Evolutionary conservation across 2,329 filamentous ascomycete species (phyloP), one percentile per base, ranked within the genome.

Genomic region (Fusarium cicatricum): DNA sequence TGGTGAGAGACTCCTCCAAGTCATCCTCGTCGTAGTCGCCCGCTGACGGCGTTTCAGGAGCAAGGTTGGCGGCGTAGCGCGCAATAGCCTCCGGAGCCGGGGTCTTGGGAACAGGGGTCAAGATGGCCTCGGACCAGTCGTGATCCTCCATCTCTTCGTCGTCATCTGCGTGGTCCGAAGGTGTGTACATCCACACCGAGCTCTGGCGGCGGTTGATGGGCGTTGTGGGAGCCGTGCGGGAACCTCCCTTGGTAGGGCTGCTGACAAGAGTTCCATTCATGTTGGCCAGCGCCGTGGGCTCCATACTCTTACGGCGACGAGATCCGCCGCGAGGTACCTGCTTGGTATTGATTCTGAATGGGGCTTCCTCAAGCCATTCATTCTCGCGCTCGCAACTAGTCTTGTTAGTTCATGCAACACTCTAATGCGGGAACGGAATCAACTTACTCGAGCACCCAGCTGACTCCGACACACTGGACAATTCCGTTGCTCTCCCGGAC

Each of bases 381-480:
- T 90, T 90, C 68, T 90, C 85, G 12, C 88, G 82, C 72, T 94
- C 90, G 66, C 90, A 94, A 65, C 89, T 91, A 52, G 16, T 5
- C 5, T 3, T 12, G 64, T 78, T 68, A 77, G 70, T 60, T 16
- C 3, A 57, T n/a, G 31, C 5, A 39, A n/a, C 14, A 40, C 1
- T 6, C 10, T 11, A 9, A 4, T 0, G 10, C 31, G 12, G 8
- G 11, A 31, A 40, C 21, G 6, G 14, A 26, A 12, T 19, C 5
- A 37, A 85, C 88, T 83, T 84, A 92, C 89, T 96, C 91, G 60
- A 96, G 82, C 49, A 95, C 90, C 91, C 92, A 97, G 62, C 87
- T 88, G 40, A 96, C 90, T 43, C 92, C 92, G 50, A 97, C 91
- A 75, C 92, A 96, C 65, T 91, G 87, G 32, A 97, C 90, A 26